phyloP scores from a whole-genome alignment of 1,284 basidiomycete genomes.

The Pseudozyma sp. region DNA sequence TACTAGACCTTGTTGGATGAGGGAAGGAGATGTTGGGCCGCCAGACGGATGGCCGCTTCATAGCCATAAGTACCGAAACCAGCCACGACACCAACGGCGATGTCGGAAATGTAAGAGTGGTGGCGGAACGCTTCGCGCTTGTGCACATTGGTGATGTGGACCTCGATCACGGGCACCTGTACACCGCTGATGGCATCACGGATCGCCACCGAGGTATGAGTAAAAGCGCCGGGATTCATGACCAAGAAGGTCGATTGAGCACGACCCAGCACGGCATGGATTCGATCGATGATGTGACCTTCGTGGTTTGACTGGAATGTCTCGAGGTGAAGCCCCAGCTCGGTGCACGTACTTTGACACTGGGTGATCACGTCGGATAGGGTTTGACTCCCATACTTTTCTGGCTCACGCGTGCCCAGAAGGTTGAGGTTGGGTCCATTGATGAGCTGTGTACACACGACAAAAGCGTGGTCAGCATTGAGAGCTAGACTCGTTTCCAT shows the following conservation, averaged over 20 bases:
- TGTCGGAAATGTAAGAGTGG: constrained; percentile 67
- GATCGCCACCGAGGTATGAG: constrained; percentile 68
- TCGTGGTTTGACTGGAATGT: constrained; percentile 68
- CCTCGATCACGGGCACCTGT: constrained; percentile 67
- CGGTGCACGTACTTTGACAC: neutral
- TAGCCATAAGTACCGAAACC: constrained; percentile 49
- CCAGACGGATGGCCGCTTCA: constrained; percentile 25
- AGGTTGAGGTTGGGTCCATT: constrained; percentile 69
- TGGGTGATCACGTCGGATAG: constrained; percentile 49
- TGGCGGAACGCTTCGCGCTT: constrained; percentile 67
- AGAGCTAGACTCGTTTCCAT: no score
- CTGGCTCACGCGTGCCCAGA: constrained; percentile 67
- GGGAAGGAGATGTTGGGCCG: constrained; percentile 4
- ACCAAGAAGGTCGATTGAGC: constrained; percentile 33
- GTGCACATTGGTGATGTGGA: constrained; percentile 67
- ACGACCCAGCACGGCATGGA: constrained; percentile 48
- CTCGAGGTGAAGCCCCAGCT: constrained; percentile 9
- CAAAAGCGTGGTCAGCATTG: neutral
- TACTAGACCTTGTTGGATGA: no score
- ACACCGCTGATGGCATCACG: constrained; percentile 66
- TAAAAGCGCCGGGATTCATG: constrained; percentile 68
- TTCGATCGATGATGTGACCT: constrained; percentile 67
- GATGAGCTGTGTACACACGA: constrained; percentile 15
- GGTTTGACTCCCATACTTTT: constrained; percentile 67
- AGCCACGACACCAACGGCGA: constrained; percentile 63